Evolutionary conservation across 441 rosid genomes (phyloP), one percentile per base, ranked within the genome.

Genomic region (Populus tomentosa): DNA sequence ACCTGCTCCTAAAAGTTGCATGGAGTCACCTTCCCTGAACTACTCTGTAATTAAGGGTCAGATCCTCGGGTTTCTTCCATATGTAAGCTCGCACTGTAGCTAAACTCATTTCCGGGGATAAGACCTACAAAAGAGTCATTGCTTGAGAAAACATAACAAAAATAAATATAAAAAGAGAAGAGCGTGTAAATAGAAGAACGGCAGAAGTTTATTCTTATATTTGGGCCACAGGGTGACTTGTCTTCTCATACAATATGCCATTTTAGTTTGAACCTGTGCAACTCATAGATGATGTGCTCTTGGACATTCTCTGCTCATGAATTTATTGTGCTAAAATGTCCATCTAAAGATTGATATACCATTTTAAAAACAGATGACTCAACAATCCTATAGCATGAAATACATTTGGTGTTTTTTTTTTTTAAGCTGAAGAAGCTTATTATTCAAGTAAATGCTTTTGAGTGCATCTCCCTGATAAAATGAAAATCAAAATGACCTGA

Each of bases 41-140:
- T 79, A 92, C 85, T 87, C 94, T 88, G 84, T 94, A 97, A 86
- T 94, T 94, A 66, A 97, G 98, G 75, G 94, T 86, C 83, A 95
- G 85, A 86, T 97, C 99, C 83, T 97, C 99, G 6, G 94, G 88
- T 88, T 94, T 97, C 91, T 97, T 97, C 99, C 99, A 97, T 73
- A 97, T 62, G 76, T 97, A 97, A 71, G 98, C 88, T 71, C 94
- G 88, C 32, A 94, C 98, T 4, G 99, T 95, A 67, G 99, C 99
- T 82, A 97, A 85, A 89, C 99, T 97, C 99, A 97, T 97, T 75
- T 95, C 99, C 5, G 98, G 93, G 82, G 96, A 87, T 78, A 97
- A 86, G 71, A 94, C 97, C 99, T 97, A 89, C 78, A 80, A 78
- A 69, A 64, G 24, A 69, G 33, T 69, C 23, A 50, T 63, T 3